Evolutionary conservation across 345 rosid genomes (phyloP).

Genomic region (Gossypium longicalyx): DNA sequence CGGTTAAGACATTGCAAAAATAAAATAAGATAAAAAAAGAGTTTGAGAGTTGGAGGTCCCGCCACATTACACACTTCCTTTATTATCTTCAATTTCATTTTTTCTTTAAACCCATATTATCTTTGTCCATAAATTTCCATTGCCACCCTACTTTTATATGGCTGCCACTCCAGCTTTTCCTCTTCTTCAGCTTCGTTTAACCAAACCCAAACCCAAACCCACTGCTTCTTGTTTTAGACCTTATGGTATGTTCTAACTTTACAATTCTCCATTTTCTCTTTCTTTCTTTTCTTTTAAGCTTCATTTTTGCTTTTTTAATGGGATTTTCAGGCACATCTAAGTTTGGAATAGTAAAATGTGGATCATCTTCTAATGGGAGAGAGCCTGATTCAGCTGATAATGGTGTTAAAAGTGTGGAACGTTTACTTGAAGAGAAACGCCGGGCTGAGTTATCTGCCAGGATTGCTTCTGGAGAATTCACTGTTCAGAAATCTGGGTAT

Average conservation of each 20-base stretch:
- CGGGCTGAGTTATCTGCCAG: conserved; percentile 69
- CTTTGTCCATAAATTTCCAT: not conserved
- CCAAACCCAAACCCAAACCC: not conserved
- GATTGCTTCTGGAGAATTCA: conserved; percentile 86
- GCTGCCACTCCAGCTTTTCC: conserved; percentile 18
- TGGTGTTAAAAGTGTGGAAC: conserved; percentile 40
- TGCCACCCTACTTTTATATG: conserved; percentile 11
- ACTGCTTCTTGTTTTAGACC: conserved; percentile 1
- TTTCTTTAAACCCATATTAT: not conserved
- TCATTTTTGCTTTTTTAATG: not conserved
- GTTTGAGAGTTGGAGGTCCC: not conserved
- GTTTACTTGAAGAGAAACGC: conserved; percentile 56
- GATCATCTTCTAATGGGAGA: conserved; percentile 56
- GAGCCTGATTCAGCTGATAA: conserved; percentile 38
- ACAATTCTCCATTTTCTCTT: not conserved
- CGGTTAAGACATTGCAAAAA: not conserved
- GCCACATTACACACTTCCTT: conserved; percentile 1
- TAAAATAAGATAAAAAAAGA: not conserved
- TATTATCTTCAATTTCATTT: not conserved
- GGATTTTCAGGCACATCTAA: conserved; percentile 18
- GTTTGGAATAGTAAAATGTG: conserved; percentile 26
- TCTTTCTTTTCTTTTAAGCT: not conserved
- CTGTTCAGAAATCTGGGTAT: conserved; percentile 56
- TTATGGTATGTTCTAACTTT: not conserved
- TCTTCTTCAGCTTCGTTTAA: conserved; percentile 8